These are phyloP conservation scores for Aspergillus japonicus DNA, from an alignment of 2,329 filamentous ascomycete species.

Conservation along the genomic window DNA sequence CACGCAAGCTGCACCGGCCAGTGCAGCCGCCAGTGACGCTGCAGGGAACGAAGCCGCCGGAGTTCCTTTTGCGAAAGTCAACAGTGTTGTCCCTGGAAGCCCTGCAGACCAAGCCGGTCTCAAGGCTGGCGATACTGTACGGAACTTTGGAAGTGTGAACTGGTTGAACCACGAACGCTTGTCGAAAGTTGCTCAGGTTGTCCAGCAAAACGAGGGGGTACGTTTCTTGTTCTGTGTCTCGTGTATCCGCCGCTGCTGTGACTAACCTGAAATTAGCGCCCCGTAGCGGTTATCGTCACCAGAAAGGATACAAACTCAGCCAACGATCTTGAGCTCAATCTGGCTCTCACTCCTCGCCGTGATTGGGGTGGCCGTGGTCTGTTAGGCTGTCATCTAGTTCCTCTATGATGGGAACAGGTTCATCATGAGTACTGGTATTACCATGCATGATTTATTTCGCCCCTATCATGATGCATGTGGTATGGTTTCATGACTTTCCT, in stretches of 20 bases:
- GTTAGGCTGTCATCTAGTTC: constrained; percentile 86
- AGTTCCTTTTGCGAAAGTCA: constrained; percentile 82
- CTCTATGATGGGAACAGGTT: constrained; percentile 56
- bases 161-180: constrained; percentile 82
- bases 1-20: constrained; percentile 23
- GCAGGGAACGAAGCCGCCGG: constrained; percentile 44
- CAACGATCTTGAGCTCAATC: constrained; percentile 55
- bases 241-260: background rate
- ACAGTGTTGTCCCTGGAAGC: constrained; percentile 72
- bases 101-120: constrained; percentile 83
- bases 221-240: constrained; percentile 33
- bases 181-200: constrained; percentile 80
- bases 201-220: constrained; percentile 87
- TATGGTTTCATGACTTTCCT: constrained; percentile 15
- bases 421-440: background rate
- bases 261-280: constrained; percentile 51
- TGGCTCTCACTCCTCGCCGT: constrained; percentile 72
- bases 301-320: constrained; percentile 50
- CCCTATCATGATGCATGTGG: constrained; percentile 19
- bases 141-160: constrained; percentile 81
- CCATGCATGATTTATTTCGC: background rate
- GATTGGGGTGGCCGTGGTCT: constrained; percentile 90
- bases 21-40: constrained; percentile 24
- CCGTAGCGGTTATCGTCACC: constrained; percentile 67
- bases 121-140: constrained; percentile 74